These are phyloP conservation scores for Melampsora abietis-canadensis DNA, from an alignment of 1,284 basidiomycete genomes.

Conservation along the genomic window DNA sequence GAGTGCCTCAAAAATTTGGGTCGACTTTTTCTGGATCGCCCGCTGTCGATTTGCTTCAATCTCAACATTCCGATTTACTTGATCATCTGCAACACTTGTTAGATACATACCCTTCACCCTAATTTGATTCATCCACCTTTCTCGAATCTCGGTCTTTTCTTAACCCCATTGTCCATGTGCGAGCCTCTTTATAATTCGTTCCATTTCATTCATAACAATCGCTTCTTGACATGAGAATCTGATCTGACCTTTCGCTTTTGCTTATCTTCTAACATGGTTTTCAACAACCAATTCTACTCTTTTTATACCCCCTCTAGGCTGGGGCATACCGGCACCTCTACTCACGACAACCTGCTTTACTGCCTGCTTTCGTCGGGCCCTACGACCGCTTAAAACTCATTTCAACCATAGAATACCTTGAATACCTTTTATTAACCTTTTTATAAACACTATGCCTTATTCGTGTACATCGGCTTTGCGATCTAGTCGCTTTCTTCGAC, in stretches of 20 bases:
- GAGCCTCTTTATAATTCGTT: not conserved
- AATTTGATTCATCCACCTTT: no score
- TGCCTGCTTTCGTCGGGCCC: conserved; percentile 22
- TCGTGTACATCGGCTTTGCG: conserved; percentile 3
- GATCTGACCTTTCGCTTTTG: not conserved
- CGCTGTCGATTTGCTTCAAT: no score
- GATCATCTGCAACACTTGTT: no score
- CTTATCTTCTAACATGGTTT: not conserved
- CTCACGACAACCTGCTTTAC: conserved; percentile 42
- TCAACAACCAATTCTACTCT: no score
- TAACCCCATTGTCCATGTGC: conserved; percentile 6
- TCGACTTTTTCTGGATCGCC: no score
- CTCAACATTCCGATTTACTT: no score
- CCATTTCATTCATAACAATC: no score
- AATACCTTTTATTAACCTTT: not conserved
- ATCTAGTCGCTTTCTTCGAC: not conserved
- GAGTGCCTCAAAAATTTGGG: no score
- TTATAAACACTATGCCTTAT: conserved; percentile 3
- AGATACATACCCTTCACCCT: no score
- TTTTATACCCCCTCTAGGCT: not conserved
- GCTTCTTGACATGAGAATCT: not conserved
- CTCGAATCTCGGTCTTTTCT: no score
- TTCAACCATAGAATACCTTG: not conserved
- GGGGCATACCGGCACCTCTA: conserved; percentile 33
- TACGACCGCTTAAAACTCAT: not conserved